These are phyloP conservation scores for Excoecaria agallocha DNA, from an alignment of 345 rosid genomes.

Conservation along the genomic window DNA sequence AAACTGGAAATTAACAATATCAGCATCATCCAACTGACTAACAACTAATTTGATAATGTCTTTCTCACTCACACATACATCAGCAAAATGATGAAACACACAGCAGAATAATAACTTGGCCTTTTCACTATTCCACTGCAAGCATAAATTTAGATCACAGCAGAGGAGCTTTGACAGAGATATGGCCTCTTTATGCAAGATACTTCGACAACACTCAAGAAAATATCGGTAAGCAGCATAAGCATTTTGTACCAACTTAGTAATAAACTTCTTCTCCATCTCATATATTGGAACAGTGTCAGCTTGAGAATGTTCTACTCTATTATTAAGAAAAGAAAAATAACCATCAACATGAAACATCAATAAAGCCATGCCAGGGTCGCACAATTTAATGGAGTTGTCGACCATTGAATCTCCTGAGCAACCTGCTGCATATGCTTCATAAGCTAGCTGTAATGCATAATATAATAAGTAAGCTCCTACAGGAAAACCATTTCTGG, in stretches of 20 bases:
- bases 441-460: slow-evolving; percentile 43
- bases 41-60: slow-evolving; percentile 40
- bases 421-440: slow-evolving; percentile 31
- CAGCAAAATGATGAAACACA: slow-evolving; percentile 41
- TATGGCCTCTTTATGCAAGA: slow-evolving; percentile 20
- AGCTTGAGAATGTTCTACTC: slow-evolving; percentile 18
- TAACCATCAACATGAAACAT: slow-evolving; percentile 41
- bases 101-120: slow-evolving; percentile 26
- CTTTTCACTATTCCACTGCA: slow-evolving; percentile 32
- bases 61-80: slow-evolving; percentile 32
- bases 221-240: slow-evolving; percentile 43
- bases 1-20: slow-evolving; percentile 42
- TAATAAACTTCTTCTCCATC: slow-evolving; percentile 25
- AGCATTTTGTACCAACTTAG: slow-evolving; percentile 39
- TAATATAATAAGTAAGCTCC: slow-evolving; percentile 45
- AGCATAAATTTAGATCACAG: slow-evolving; percentile 36
- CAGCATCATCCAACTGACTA: slow-evolving; percentile 35
- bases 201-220: slow-evolving; percentile 20
- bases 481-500: slow-evolving; percentile 36
- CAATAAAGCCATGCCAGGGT: slow-evolving; percentile 29
- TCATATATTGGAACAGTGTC: slow-evolving; percentile 18
- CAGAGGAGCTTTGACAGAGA: slow-evolving; percentile 33
- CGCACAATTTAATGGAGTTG: slow-evolving; percentile 12
- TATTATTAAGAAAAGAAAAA: slow-evolving; percentile 30
- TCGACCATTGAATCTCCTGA: slow-evolving; percentile 24